Evolutionary conservation across 2,329 filamentous ascomycete species (phyloP).

Genomic region (Xylaria sp.): DNA sequence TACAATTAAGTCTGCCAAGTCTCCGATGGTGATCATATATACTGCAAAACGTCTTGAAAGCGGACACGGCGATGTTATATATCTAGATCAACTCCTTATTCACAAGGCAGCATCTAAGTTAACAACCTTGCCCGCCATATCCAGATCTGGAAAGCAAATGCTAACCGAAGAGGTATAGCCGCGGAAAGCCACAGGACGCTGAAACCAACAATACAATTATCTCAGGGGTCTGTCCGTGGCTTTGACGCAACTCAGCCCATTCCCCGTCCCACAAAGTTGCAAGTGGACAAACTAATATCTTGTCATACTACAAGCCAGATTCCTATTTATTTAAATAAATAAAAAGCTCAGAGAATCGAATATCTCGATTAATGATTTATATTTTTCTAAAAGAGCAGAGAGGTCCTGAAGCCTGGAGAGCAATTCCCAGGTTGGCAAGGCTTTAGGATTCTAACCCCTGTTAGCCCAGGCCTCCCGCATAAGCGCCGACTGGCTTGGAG

Average conservation of each 20-base stretch:
- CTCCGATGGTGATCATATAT: not conserved
- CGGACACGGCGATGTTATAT: not conserved
- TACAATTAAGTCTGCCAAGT: too few relatives aligned
- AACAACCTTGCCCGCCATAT: not conserved
- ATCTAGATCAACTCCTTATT: not conserved
- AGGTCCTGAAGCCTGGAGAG: not conserved
- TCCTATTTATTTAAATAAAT: too few relatives aligned
- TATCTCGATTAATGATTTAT: not conserved
- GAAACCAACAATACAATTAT: slow-evolving; percentile 17
- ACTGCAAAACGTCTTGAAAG: not conserved
- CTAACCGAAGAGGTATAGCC: slow-evolving; percentile 6
- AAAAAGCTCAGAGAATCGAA: not conserved
- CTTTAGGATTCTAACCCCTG: not conserved
- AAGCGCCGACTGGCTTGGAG: not conserved
- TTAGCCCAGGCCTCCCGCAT: not conserved
- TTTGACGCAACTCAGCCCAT: slow-evolving; percentile 3
- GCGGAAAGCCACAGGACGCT: not conserved
- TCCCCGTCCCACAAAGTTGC: not conserved
- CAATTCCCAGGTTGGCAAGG: too few relatives aligned
- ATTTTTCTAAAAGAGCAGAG: not conserved
- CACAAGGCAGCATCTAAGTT: not conserved
- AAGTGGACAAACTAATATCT: slow-evolving; percentile 2
- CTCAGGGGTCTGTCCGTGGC: not conserved
- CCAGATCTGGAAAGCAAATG: not conserved
- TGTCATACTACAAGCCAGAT: not conserved